A percentile compares a stretch with the other conserved stretches of the same genome.
phyloP scores from a whole-genome alignment of 164 flowering plant species.

The Cinnamomum micranthum region DNA sequence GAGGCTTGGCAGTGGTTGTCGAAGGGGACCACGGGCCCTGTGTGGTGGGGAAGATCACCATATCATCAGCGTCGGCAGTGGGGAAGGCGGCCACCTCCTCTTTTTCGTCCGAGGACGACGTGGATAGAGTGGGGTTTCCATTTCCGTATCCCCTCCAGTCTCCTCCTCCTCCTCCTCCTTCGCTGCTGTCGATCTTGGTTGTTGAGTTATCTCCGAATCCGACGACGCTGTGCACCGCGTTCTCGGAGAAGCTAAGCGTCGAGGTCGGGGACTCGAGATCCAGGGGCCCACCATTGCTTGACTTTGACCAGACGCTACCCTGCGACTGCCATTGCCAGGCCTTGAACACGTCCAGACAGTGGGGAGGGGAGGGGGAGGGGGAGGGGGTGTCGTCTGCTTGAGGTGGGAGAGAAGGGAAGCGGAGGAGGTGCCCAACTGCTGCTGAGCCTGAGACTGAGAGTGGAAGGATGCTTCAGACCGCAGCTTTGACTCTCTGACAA shows the following conservation, averaged over 20 bases:
- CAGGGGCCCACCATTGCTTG: not conserved
- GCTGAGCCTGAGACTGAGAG: not conserved
- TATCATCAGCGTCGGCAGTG: not conserved
- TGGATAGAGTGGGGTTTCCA: not conserved
- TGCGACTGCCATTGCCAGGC: conserved; percentile 30
- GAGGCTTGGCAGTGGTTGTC: not conserved
- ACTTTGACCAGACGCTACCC: conserved; percentile 24
- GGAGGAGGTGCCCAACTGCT: not conserved
- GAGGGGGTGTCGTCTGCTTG: conserved; percentile 3
- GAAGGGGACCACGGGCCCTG: conserved; percentile 8
- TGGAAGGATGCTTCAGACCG: conserved; percentile 28
- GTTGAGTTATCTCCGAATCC: not conserved
- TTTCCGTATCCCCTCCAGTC: conserved; percentile 1
- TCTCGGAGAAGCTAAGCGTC: conserved; percentile 43
- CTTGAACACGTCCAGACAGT: conserved; percentile 45
- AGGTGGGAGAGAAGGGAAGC: not conserved
- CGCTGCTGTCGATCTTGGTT: not conserved
- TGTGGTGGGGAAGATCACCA: not conserved
- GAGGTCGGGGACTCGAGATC: conserved; percentile 73
- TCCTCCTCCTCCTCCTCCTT: not conserved
- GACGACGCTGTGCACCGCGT: conserved; percentile 10
- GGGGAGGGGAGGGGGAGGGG: conserved; percentile 4
- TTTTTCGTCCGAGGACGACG: not conserved
- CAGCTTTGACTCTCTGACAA: conserved; percentile 70
- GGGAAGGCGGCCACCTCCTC: not conserved